Evolutionary conservation across 2,329 filamentous ascomycete genomes (phyloP), one percentile per base, ranked within the genome.

Genomic region (Polychaeton citri): DNA sequence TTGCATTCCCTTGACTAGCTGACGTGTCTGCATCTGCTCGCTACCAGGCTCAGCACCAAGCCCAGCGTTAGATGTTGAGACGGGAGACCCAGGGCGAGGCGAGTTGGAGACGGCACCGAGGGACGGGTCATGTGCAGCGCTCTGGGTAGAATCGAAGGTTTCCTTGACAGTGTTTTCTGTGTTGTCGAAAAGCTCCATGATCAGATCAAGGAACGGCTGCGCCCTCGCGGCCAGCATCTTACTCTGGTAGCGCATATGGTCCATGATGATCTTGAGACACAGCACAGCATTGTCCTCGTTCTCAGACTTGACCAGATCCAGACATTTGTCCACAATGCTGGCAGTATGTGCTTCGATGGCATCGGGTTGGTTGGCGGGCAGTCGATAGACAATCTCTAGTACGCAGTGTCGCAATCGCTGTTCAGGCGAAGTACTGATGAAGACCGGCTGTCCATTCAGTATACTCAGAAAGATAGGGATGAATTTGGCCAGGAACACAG

Each of bases 281-380:
- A 98, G 66, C n/a, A 92, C 85, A 2, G 88, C 90, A 68, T 98
- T 99, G 44, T 99, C 90, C 62, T 99, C 90, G 51, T 98, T 98
- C 60, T 99, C 90, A 30, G 76, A 80, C 47, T 80, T 78, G 40
- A 96, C 86, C 39, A 98, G 66, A 37, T 75, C 73, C 77, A 96
- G 88, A 43, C 96, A 71, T 46, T 93, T 71, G 54, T 95, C 87
- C 40, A 95, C 84, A 41, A 93, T 79, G 54, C 92, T 84, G 45
- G 78, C 73, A 26, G 88, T 87, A 59, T 88, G 92, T 1, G 79
- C 81, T 57, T 96, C 87, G 61, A 95, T 79, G 1, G 76, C 76
- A 50, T 95, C 86, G 36, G 76, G 63, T 13, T 31, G 41, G 36
- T 54, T 52, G 30, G 43, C 36, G 48, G 60, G 86, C 69, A 99